Conservation (phyloP, 1,284 basidiomycete genomes). For the Butyriboletus appendiculatus region DNA sequence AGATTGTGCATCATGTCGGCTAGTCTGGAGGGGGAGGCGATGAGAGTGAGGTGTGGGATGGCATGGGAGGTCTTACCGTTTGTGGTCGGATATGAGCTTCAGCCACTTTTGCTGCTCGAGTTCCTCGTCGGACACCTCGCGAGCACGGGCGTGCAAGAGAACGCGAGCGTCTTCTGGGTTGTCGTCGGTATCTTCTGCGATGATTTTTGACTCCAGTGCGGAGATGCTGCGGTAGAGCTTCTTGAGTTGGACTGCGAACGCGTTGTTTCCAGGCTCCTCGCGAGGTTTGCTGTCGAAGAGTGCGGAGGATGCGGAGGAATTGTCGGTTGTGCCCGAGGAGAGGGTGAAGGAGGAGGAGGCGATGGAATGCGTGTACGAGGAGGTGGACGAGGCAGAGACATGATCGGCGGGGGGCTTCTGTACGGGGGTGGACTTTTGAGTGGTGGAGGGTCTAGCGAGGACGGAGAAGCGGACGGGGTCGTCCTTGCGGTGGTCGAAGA, state of each 20-base stretch:
- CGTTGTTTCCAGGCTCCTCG: conserved; percentile 60
- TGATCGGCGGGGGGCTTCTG: conserved; percentile 67
- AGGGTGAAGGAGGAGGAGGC: conserved; percentile 75
- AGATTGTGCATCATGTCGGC: conserved; percentile 90
- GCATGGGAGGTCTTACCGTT: conserved; percentile 48
- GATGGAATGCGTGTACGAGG: conserved; percentile 73
- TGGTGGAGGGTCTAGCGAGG: conserved; percentile 50
- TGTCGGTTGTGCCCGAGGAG: conserved; percentile 70
- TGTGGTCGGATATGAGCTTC: conserved; percentile 66
- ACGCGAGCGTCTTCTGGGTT: conserved; percentile 52
- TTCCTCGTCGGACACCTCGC: conserved; percentile 47
- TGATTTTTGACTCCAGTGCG: conserved; percentile 69
- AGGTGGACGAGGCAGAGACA: conserved; percentile 73
- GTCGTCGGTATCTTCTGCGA: conserved; percentile 60
- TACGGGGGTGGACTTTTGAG: conserved; percentile 45
- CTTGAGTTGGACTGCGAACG: conserved; percentile 77
- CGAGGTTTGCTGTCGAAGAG: conserved; percentile 56
- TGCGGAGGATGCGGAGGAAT: conserved; percentile 67
- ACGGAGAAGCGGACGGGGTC: conserved; percentile 81
- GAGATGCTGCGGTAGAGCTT: conserved; percentile 77
- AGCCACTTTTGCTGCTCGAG: conserved; percentile 67
- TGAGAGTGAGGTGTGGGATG: conserved; percentile 1
- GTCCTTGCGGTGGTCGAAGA: conserved; percentile 85
- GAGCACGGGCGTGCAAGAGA: conserved; percentile 49
- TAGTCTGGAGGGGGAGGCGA: conserved; percentile 50